Evolutionary conservation across 805 yeast species (phyloP).

Genomic region (Wickerhamiella lipophila): DNA sequence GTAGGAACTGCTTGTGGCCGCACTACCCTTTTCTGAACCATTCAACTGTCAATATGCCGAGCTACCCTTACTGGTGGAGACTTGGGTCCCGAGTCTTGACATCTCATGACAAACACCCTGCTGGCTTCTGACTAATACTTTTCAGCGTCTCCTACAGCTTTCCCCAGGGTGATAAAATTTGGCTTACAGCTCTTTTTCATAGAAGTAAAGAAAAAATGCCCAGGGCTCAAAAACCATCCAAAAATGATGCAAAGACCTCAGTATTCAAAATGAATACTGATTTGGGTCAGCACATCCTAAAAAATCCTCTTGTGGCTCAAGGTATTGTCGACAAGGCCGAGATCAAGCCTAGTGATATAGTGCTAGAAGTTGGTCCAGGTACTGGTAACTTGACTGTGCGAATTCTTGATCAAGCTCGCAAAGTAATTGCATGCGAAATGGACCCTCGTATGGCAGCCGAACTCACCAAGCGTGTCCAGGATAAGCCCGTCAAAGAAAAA

Average conservation of each 20-base stretch:
- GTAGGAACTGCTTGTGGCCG: slow-evolving; percentile 8
- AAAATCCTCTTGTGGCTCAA: slow-evolving; percentile 93
- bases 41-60: background rate
- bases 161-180: background rate
- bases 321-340: slow-evolving; percentile 96
- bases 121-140: background rate
- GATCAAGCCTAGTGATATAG: slow-evolving; percentile 82
- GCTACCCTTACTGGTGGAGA: no score
- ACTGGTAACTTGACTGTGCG: slow-evolving; percentile 94
- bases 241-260: slow-evolving; percentile 24
- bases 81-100: no score
- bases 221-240: slow-evolving; percentile 21
- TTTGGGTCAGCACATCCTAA: slow-evolving; percentile 91
- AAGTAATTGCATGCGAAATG: slow-evolving; percentile 94
- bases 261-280: slow-evolving; percentile 96
- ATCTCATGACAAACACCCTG: background rate
- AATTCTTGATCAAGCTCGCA: slow-evolving; percentile 80
- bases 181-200: background rate
- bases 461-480: slow-evolving; percentile 91
- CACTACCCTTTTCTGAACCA: background rate
- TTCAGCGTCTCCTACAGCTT: background rate
- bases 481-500: slow-evolving; percentile 86
- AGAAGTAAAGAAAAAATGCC: slow-evolving; percentile 23
- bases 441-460: slow-evolving; percentile 99
- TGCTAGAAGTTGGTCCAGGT: slow-evolving; percentile 97